Evolutionary conservation across 495 filamentous ascomycete genomes (phyloP), one percentile per base, ranked within the genome.

Genomic region (Venustampulla echinocandica): DNA sequence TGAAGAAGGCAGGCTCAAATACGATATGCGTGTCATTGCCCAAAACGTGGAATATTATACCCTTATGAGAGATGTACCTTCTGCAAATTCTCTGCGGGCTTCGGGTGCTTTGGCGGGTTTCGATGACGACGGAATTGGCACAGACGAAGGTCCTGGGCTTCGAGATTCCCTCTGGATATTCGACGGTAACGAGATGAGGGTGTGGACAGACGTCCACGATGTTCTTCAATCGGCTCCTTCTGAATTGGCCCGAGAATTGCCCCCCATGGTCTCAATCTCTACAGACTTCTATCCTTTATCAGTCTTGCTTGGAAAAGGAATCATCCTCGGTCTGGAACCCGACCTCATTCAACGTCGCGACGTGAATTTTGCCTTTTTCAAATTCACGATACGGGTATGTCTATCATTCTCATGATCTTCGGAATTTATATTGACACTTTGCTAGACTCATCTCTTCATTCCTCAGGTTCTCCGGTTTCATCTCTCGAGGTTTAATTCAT

Each of bases 271-370:
- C 5, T 74, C 75, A 11, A 73, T 89, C 22, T 64, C 73, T 3
- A 63, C 81, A 9, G 93, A 99, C 60, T 97, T 99, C 63, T 97
- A 95, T 61, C 93, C 93, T 2, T 68, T 95, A n/a, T 92, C 90
- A 1, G 72, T 88, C 0, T 67, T 95, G 0, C 63, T 94, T 13
- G 76, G 76, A 40, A 95, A 94, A 57, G 90, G 85, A 1, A 85
- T 99, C 47, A 70, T 95, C 4, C 69, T 97, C 20, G 93, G 92
- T 2, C 76, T 97, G 20, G 93, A 99, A 57, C 77, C 89, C 4
- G 93, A 99, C 48, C 71, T 96, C 46, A 80, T 90, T 27, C 92
- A 97, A 62, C 77, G 93, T 24, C 80, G 88, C 33, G 90, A 99
- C 64, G 70, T 90, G 34, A 85, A 75, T 42, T 96, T 96, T 63